Percentiles rank a stretch among this genome's conserved stretches.
phyloP scores from a whole-genome alignment of 495 filamentous ascomycete genomes.

The Xylaria acuta region DNA sequence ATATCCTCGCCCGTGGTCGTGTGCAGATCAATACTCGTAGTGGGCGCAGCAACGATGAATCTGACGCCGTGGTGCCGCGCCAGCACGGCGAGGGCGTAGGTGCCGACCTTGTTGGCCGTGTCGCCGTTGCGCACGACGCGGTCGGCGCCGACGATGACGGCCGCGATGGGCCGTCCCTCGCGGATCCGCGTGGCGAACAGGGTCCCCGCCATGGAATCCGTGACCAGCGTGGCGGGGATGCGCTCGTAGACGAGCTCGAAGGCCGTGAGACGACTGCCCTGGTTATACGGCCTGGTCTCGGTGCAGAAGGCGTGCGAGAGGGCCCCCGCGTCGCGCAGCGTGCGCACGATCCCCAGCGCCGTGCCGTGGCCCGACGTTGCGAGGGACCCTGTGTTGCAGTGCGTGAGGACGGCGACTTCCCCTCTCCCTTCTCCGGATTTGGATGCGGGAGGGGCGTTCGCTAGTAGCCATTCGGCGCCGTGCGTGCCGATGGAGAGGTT shows the following conservation, averaged over 20 bases:
- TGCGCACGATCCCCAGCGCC: conserved; percentile 90
- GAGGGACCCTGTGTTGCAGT: conserved; percentile 97
- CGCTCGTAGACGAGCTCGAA: conserved; percentile 93
- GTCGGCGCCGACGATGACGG: conserved; percentile 93
- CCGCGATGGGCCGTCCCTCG: conserved; percentile 67
- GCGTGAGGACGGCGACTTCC: conserved; percentile 79
- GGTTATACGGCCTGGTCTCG: conserved; percentile 97
- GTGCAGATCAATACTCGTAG: conserved; percentile 88
- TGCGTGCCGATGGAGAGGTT: conserved; percentile 83
- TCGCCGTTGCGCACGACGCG: conserved; percentile 95
- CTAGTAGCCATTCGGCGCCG: conserved; percentile 81
- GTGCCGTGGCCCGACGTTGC: conserved; percentile 97
- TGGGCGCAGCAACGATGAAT: conserved; percentile 93
- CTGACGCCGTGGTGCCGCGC: conserved; percentile 87
- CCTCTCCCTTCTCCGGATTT: conserved; percentile 49
- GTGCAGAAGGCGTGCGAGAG: conserved; percentile 90
- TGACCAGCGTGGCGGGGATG: conserved; percentile 92
- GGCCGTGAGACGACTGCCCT: conserved; percentile 92
- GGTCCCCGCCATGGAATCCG: conserved; percentile 94
- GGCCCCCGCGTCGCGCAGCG: conserved; percentile 66
- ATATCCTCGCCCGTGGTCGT: conserved; percentile 79
- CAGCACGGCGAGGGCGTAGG: conserved; percentile 87
- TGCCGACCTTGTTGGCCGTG: conserved; percentile 98
- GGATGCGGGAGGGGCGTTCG: conserved; percentile 45
- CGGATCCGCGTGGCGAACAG: conserved; percentile 66